Evolutionary conservation across 345 rosid species (phyloP), one percentile per base, ranked within the genome.

Genomic region (Salix brachista): DNA sequence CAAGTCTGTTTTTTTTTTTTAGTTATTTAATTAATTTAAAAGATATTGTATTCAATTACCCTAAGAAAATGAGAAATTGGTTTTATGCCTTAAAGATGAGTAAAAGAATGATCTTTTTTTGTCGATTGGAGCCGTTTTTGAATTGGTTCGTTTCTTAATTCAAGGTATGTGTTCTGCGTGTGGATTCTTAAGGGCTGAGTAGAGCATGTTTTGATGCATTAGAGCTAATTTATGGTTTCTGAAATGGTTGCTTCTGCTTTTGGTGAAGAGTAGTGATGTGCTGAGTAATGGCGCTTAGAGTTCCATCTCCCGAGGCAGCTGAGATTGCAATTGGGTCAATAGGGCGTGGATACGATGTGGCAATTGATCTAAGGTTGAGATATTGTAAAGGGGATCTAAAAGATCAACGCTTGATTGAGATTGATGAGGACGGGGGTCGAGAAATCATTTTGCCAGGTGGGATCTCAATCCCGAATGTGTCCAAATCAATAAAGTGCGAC

Each of bases 361-460:
- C 94, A 28, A 65, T 76, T 23, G 98, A 93, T 90, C 70, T 96
- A 13, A 84, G 99, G 72, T 84, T 93, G 71, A 96, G 88, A 76
- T 92, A 80, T 76, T 91, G 96, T 77, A 96, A 92, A 83, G 95
- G 93, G 50, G 91, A 81, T 75, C 76, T 80, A 0, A 83, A 77
- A n/a, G 83, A 85, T 74, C 85, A 90, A 0, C 83, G 86, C 16
- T 86, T 95, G 58, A 92, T 95, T 62, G 93, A 93, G 80, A 86
- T 95, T 76, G 88, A 85, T 78, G 89, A 90, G 52, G 90, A 79
- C 26, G 90, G 80, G 4, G 85, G 84, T 18, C 84, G 78, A 19
- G 93, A 95, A 77, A 86, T 93, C 81, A 83, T 88, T 73, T 84
- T 95, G 36, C 97, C 98, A 0, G 99, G 96, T 75, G 99, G 98